phyloP scores from a whole-genome alignment of 2,329 filamentous ascomycete genomes.

The Daldinia sp. region DNA sequence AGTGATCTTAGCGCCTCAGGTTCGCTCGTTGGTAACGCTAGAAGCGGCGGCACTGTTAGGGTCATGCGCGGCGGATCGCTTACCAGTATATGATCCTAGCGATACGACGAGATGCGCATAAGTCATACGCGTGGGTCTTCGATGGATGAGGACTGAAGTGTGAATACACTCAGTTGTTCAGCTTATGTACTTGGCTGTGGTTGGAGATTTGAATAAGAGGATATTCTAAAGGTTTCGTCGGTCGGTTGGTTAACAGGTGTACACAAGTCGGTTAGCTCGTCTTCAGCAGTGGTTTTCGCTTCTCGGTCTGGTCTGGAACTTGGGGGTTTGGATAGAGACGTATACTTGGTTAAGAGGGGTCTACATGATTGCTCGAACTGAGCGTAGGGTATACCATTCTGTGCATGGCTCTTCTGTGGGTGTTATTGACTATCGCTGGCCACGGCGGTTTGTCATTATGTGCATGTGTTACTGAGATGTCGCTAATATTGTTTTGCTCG shows the following conservation, averaged over 20 bases:
- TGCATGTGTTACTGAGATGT: not conserved
- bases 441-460: not conserved
- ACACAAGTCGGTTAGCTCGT: not conserved
- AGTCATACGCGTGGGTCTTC: conserved; percentile 2
- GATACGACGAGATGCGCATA: not conserved
- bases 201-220: not conserved
- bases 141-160: not conserved
- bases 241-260: conserved; percentile 1
- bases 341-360: conserved; percentile 2
- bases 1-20: conserved; percentile 37
- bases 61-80: conserved; percentile 45
- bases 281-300: conserved; percentile 8
- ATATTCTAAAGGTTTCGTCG: conserved; percentile 1
- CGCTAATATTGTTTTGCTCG: not conserved
- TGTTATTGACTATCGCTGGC: not conserved
- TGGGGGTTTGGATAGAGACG: not conserved
- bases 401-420: not conserved
- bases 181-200: not conserved
- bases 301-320: conserved; percentile 8
- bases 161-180: not conserved
- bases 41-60: conserved; percentile 42
- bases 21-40: conserved; percentile 9
- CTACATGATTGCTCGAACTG: not conserved
- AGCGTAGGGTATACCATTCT: conserved; percentile 10
- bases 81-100: conserved; percentile 1